A percentile compares a stretch with the other conserved stretches of the same genome.
Conservation (phyloP, 2,329 filamentous ascomycete genomes). For the Penicillium polonicum region DNA sequence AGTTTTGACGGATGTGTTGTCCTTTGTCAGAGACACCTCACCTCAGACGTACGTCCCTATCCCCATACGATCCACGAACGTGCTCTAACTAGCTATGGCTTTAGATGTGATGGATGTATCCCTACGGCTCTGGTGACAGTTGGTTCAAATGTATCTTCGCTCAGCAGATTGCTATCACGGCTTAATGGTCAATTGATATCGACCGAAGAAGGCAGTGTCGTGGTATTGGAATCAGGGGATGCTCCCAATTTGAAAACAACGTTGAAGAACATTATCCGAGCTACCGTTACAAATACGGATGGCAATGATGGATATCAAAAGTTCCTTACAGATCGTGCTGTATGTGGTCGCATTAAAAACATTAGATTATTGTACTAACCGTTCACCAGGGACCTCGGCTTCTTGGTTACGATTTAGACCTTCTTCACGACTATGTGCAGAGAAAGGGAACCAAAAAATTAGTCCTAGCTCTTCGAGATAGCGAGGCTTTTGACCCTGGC, state of each 20-base stretch:
- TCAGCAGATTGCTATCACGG: constrained; percentile 38
- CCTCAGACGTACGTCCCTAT: constrained; percentile 34
- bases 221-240: constrained; percentile 46
- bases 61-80: neutral
- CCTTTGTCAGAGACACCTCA: constrained; percentile 39
- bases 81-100: constrained; percentile 13
- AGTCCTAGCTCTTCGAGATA: constrained; percentile 47
- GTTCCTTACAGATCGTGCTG: constrained; percentile 41
- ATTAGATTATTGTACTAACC: constrained; percentile 10
- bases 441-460: constrained; percentile 39
- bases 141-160: constrained; percentile 45
- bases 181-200: constrained; percentile 37
- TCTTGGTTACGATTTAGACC: constrained; percentile 48
- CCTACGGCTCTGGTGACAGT: constrained; percentile 45
- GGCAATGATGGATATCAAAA: constrained; percentile 41
- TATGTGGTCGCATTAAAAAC: constrained; percentile 20
- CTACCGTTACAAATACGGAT: constrained; percentile 39
- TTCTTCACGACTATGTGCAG: constrained; percentile 45
- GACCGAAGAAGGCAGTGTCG: constrained; percentile 35
- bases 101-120: constrained; percentile 41
- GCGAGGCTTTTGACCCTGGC: constrained; percentile 48
- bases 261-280: constrained; percentile 48
- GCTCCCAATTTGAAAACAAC: constrained; percentile 47
- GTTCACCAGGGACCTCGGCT: constrained; percentile 39
- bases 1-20: constrained; percentile 39